phyloP scores from a whole-genome alignment of 345 rosid genomes.

The Linum trigynum region DNA sequence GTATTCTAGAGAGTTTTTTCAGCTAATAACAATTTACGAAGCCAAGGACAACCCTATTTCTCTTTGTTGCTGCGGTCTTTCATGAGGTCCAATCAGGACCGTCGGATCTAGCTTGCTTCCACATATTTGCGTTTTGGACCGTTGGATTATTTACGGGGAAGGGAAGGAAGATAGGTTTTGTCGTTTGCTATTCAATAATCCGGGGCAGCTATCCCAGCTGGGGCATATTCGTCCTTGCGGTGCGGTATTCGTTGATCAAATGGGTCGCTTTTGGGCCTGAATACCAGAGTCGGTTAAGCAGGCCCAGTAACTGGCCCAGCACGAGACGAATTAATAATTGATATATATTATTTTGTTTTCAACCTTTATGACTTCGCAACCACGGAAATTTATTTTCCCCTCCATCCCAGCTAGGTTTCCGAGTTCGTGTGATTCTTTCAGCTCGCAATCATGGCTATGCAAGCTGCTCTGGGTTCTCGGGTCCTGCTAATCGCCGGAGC shows the following conservation, averaged over 20 bases:
- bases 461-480: slow-evolving; percentile 62
- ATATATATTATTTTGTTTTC: background rate
- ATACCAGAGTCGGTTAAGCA: background rate
- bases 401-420: background rate
- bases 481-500: slow-evolving; percentile 75
- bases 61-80: background rate
- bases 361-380: background rate
- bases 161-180: background rate
- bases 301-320: background rate
- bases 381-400: background rate
- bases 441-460: slow-evolving; percentile 56
- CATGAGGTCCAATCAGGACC: background rate
- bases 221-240: background rate
- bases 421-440: background rate
- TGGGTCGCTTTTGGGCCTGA: background rate
- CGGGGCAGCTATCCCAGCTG: background rate
- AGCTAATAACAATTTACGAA: background rate
- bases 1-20: no score
- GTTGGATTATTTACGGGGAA: background rate
- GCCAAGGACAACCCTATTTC: background rate
- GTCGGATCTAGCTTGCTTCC: background rate
- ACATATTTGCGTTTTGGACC: background rate
- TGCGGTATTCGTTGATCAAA: no score
- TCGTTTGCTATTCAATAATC: no score
- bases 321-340: background rate